Evolutionary conservation across 371 early-diverging fungal species (phyloP).

Genomic region (Actinomucor elegans): DNA sequence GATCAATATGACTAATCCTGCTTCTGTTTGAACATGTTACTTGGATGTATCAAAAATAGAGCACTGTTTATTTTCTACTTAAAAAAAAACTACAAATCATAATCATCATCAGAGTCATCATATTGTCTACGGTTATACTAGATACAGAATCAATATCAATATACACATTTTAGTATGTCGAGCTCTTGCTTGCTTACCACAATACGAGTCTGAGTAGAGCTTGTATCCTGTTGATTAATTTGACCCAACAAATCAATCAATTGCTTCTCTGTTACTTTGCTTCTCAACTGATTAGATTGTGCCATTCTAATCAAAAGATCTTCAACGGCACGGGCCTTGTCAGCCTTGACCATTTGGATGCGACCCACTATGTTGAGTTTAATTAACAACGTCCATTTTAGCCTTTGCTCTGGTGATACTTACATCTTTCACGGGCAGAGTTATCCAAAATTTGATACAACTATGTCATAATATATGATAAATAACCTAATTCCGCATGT

Average conservation of each 20-base stretch:
- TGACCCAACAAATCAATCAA: constrained; percentile 85
- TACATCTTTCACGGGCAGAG: constrained; percentile 85
- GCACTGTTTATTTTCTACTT: too few relatives aligned
- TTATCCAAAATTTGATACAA: constrained; percentile 82
- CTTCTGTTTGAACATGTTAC: too few relatives aligned
- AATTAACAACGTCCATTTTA: background rate
- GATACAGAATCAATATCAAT: background rate
- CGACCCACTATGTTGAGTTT: constrained; percentile 84
- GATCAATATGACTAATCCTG: too few relatives aligned
- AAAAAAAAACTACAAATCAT: constrained; percentile 51
- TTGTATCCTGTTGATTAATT: constrained; percentile 71
- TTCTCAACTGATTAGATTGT: constrained; percentile 77
- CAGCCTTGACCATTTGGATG: constrained; percentile 88
- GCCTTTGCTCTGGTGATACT: too few relatives aligned
- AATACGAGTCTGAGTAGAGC: constrained; percentile 70
- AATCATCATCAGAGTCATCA: constrained; percentile 71
- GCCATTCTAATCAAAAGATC: constrained; percentile 90
- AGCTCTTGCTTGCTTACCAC: constrained; percentile 54
- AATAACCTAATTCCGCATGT: background rate
- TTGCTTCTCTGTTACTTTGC: constrained; percentile 80
- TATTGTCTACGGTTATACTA: constrained; percentile 65
- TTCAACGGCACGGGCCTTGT: constrained; percentile 88
- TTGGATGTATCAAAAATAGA: too few relatives aligned
- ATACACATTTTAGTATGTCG: background rate
- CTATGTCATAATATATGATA: constrained; percentile 30